Percentiles rank a stretch among this genome's conserved stretches.
Evolutionary conservation across 345 rosid species (phyloP).

Genomic region (Eucalyptus melliodora): DNA sequence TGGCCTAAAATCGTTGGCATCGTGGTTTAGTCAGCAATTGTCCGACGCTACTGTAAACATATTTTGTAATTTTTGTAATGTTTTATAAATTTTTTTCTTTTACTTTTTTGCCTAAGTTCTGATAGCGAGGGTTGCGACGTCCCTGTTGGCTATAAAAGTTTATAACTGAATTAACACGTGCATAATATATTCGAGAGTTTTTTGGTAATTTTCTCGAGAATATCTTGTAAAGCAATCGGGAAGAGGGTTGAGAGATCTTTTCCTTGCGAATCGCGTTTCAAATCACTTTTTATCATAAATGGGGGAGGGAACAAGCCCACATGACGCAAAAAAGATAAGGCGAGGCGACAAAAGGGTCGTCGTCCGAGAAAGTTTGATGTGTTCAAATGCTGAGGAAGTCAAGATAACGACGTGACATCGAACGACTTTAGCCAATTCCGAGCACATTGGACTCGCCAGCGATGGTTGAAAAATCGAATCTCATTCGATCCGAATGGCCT

Average conservation of each 20-base stretch:
- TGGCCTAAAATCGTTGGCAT: background rate
- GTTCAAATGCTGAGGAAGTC: background rate
- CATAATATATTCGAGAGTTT: rapidly evolving
- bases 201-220: background rate
- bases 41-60: rapidly evolving
- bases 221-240: background rate
- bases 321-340: background rate
- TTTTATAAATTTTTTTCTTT: no score
- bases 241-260: background rate
- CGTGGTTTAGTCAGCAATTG: rapidly evolving
- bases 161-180: background rate
- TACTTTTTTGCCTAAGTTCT: background rate
- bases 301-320: background rate
- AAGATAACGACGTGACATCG: background rate
- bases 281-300: background rate
- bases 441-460: background rate
- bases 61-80: no score
- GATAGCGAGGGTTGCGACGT: rapidly evolving
- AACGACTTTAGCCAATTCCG: background rate
- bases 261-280: background rate
- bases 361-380: background rate
- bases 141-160: rapidly evolving
- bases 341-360: background rate
- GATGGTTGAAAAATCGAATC: background rate
- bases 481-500: background rate